Evolutionary conservation across 2,329 filamentous ascomycete genomes (phyloP).

Genomic region (Calonectria crousiana): DNA sequence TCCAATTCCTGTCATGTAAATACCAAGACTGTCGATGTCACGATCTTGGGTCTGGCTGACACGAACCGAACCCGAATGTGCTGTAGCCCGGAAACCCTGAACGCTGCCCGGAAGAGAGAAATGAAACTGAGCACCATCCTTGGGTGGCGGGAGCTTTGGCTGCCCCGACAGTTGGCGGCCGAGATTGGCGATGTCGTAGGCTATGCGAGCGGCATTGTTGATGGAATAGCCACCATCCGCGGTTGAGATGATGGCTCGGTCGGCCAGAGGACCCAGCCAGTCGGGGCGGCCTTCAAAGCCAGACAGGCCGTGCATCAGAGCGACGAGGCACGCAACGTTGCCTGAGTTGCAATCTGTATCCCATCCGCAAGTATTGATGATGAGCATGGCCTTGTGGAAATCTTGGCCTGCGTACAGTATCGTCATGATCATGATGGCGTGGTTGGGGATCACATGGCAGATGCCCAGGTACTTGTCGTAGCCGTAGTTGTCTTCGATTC

Average conservation of each 20-base stretch:
- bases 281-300: background rate
- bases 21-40: background rate
- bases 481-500: background rate
- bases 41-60: background rate
- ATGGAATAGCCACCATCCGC: conserved; percentile 21
- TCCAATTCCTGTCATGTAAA: background rate
- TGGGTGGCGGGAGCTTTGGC: background rate
- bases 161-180: background rate
- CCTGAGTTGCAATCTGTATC: background rate
- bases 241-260: conserved; percentile 21
- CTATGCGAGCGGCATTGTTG: conserved; percentile 9
- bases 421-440: background rate
- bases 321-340: background rate
- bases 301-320: background rate
- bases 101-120: background rate
- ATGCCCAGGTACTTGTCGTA: background rate
- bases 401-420: background rate
- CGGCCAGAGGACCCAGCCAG: conserved; percentile 20
- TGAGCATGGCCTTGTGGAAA: background rate
- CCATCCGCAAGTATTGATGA: background rate
- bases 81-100: background rate
- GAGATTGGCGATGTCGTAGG: background rate
- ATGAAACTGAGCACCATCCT: background rate
- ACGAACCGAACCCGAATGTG: background rate
- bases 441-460: background rate